These are phyloP conservation scores for Thuja plicata DNA, from an alignment of 83 land plant genomes.

Conservation along the genomic window DNA sequence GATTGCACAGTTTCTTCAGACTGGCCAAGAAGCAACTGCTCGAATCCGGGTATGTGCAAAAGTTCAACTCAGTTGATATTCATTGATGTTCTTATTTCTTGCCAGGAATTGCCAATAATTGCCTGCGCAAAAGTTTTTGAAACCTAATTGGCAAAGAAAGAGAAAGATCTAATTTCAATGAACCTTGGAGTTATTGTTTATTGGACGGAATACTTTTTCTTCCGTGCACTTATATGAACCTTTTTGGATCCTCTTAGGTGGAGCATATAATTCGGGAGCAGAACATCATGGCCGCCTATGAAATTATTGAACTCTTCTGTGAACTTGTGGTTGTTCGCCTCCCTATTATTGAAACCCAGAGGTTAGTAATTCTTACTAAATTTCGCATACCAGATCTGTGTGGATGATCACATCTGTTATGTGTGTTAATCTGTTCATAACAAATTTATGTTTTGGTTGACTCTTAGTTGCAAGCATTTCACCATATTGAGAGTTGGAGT, in stretches of 20 bases:
- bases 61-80: background rate
- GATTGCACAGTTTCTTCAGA: constrained; percentile 74
- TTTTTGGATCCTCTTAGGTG: constrained; percentile 35
- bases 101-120: background rate
- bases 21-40: constrained; percentile 86
- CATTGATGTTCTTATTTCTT: background rate
- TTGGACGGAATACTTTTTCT: background rate
- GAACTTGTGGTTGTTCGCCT: constrained; percentile 82
- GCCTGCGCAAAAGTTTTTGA: background rate
- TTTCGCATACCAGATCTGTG: background rate
- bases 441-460: background rate
- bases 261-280: constrained; percentile 87
- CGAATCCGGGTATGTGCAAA: constrained; percentile 65
- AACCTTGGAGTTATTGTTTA: background rate
- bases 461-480: background rate
- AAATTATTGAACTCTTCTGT: constrained; percentile 76
- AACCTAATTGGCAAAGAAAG: background rate
- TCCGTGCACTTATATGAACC: background rate
- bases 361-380: constrained; percentile 27
- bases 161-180: background rate
- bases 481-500: background rate
- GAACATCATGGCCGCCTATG: constrained; percentile 91
- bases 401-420: background rate
- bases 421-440: background rate
- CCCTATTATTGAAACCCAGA: constrained; percentile 84